Evolutionary conservation across 2,329 filamentous ascomycete genomes (phyloP).

Genomic region (Phaeomoniella chlamydospora): DNA sequence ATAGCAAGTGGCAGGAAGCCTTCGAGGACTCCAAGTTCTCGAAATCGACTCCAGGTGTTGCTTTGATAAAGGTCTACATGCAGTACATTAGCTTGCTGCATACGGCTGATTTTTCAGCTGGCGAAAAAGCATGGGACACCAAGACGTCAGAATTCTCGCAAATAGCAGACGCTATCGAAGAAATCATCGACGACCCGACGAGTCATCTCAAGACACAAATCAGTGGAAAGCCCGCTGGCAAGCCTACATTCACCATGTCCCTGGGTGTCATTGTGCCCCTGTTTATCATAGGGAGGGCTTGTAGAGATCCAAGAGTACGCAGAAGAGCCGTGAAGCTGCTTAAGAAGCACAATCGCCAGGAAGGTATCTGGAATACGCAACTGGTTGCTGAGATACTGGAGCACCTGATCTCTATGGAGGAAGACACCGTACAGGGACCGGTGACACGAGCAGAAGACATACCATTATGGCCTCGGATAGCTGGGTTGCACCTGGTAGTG

Average conservation of each 20-base stretch:
- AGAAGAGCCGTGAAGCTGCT: conserved; percentile 2
- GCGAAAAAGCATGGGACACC: conserved; percentile 3
- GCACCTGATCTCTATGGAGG: too few relatives aligned
- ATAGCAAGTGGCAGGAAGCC: background rate
- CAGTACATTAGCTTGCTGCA: background rate
- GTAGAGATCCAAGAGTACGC: conserved; percentile 1
- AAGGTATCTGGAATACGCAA: conserved; percentile 5
- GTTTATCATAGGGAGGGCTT: too few relatives aligned
- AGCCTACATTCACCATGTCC: conserved; percentile 1
- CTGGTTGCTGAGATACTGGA: too few relatives aligned
- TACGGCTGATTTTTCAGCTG: background rate
- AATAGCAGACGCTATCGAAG: conserved; percentile 3
- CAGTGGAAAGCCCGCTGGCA: background rate
- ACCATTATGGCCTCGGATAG: too few relatives aligned
- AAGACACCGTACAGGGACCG: too few relatives aligned
- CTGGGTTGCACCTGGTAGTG: too few relatives aligned
- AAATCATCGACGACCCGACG: conserved; percentile 3
- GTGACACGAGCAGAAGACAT: too few relatives aligned
- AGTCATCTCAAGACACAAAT: background rate
- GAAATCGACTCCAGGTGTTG: background rate
- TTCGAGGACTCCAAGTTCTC: background rate
- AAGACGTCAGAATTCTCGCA: conserved; percentile 5
- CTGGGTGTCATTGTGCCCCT: conserved; percentile 4
- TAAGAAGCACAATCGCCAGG: conserved; percentile 2
- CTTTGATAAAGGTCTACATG: background rate